Evolutionary conservation across 305 asterid species (phyloP).

Genomic region (Fraxinus xanthoxyloides): DNA sequence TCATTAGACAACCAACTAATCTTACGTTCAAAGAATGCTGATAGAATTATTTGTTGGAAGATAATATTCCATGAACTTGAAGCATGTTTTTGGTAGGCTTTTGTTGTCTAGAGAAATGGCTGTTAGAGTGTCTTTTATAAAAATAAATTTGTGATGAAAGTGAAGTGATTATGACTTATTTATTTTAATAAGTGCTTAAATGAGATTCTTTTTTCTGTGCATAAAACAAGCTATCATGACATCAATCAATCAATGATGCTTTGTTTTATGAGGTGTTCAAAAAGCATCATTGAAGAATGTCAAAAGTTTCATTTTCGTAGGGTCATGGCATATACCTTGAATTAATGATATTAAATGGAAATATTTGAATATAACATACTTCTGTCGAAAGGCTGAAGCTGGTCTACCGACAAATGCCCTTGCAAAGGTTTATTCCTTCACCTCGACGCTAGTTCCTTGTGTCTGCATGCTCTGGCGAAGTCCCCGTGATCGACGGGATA

Average conservation of each 20-base stretch:
- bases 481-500: neutral
- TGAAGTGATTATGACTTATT: neutral
- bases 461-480: neutral
- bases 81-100: slow-evolving; percentile 9
- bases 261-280: neutral
- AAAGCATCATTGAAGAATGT: slow-evolving; percentile 5
- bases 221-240: neutral
- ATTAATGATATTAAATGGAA: neutral
- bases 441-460: neutral
- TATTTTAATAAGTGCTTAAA: neutral
- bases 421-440: neutral
- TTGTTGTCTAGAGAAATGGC: slow-evolving; percentile 3
- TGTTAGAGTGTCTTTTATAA: neutral
- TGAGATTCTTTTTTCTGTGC: neutral
- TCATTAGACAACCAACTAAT: neutral
- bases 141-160: neutral
- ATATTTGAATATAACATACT: neutral
- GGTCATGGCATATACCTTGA: neutral
- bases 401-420: neutral
- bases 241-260: neutral
- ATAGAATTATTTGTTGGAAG: neutral
- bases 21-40: slow-evolving; percentile 21
- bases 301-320: neutral
- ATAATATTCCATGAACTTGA: neutral
- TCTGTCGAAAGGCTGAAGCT: neutral